A percentile compares a stretch with the other conserved stretches of the same genome.
phyloP scores from a whole-genome alignment of 2,329 filamentous ascomycete species.

The Trichoderma asperellum region DNA sequence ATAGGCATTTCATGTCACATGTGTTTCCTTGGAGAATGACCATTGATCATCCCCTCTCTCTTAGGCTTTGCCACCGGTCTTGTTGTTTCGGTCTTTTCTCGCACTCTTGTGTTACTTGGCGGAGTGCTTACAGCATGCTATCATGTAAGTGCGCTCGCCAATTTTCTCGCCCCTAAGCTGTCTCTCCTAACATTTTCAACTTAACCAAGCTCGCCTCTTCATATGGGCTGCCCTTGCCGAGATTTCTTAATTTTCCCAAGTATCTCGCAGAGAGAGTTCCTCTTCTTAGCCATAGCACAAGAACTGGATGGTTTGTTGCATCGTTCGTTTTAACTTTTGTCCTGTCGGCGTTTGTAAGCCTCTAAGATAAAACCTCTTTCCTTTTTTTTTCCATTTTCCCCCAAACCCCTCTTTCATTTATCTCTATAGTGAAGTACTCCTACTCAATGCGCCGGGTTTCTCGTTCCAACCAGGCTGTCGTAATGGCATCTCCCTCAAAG shows the following conservation, averaged over 20 bases:
- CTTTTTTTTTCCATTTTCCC: not conserved
- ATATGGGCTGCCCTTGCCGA: constrained; percentile 48
- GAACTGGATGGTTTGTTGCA: constrained; percentile 66
- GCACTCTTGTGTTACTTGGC: constrained; percentile 68
- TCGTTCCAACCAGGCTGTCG: constrained; percentile 79
- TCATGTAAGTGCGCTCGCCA: constrained; percentile 54
- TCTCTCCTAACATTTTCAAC: constrained; percentile 29
- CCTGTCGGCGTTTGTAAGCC: constrained; percentile 56
- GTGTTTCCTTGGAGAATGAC: not conserved
- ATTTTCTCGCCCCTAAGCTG: not conserved
- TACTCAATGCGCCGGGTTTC: constrained; percentile 71
- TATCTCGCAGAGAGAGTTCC: constrained; percentile 43
- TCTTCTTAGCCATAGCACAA: constrained; percentile 55
- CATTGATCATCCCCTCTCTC: not conserved
- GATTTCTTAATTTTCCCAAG: constrained; percentile 45
- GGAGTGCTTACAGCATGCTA: constrained; percentile 66
- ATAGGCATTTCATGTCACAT: not conserved
- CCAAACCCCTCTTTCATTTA: too few relatives aligned
- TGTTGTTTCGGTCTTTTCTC: constrained; percentile 70
- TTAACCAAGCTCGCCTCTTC: constrained; percentile 47
- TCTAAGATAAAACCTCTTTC: constrained; percentile 43
- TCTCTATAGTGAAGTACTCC: not conserved
- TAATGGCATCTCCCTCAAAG: constrained; percentile 73
- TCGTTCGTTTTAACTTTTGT: constrained; percentile 76
- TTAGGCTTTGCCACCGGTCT: constrained; percentile 67